Percentiles rank a stretch among this genome's conserved stretches.
Conservation (phyloP, 163 green algal genomes). For the Volvox carteri region DNA sequence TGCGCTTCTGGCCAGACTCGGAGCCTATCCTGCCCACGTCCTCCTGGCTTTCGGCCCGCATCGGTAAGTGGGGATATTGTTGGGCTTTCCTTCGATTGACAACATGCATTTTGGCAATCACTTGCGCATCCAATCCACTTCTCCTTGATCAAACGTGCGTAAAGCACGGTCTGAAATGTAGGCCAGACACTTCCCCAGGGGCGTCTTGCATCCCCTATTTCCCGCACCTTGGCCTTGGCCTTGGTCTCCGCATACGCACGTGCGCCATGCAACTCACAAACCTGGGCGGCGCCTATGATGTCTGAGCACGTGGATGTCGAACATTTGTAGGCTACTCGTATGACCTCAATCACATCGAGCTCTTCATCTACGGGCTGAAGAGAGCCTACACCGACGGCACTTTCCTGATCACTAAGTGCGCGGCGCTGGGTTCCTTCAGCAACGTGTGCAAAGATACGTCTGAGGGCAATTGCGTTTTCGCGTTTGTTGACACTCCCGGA, state of each 20-base stretch:
- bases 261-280: no score
- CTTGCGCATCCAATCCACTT: no score
- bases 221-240: no score
- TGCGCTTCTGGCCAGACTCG: conserved; percentile 19
- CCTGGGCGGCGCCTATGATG: no score
- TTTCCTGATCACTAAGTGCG: conserved; percentile 22
- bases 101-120: no score
- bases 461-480: conserved; percentile 6
- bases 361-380: conserved; percentile 43
- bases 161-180: no score
- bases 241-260: no score
- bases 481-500: conserved; percentile 40
- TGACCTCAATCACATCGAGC: not conserved
- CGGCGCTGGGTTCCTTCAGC: not conserved
- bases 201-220: no score
- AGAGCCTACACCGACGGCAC: conserved; percentile 2
- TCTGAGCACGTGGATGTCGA: no score
- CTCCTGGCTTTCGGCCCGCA: conserved; percentile 17
- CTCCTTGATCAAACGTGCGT: no score
- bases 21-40: not conserved
- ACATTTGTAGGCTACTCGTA: no score
- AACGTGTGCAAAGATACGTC: not conserved
- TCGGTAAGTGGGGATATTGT: not conserved
- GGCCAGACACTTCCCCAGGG: no score
- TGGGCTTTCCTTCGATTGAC: not conserved